Evolutionary conservation across 2,329 filamentous ascomycete genomes (phyloP).

Genomic region (Acarospora socialis): DNA sequence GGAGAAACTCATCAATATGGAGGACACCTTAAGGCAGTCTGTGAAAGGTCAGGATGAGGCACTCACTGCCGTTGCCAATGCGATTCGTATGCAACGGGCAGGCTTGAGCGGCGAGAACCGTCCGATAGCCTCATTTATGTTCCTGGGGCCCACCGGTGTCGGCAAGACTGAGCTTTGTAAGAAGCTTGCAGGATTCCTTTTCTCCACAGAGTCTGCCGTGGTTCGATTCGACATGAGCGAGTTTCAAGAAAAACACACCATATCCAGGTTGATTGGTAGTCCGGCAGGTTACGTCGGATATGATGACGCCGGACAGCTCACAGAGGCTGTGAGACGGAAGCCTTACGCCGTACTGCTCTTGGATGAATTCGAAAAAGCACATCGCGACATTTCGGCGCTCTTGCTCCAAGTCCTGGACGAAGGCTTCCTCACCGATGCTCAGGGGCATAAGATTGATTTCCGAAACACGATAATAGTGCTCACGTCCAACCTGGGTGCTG

Average conservation of each 20-base stretch:
- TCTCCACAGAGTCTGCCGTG: conserved; percentile 81
- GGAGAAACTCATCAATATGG: conserved; percentile 91
- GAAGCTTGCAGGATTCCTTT: conserved; percentile 83
- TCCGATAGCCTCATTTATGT: conserved; percentile 91
- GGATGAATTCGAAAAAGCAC: conserved; percentile 96
- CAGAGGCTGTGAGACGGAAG: conserved; percentile 86
- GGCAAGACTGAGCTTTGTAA: conserved; percentile 97
- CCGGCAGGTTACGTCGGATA: conserved; percentile 94
- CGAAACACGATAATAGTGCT: conserved; percentile 92
- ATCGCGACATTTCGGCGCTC: conserved; percentile 83
- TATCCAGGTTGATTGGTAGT: conserved; percentile 80
- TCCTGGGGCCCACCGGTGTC: conserved; percentile 89
- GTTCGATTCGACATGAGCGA: conserved; percentile 96
- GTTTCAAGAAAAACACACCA: conserved; percentile 94
- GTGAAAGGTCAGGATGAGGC: conserved; percentile 92
- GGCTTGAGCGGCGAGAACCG: conserved; percentile 84
- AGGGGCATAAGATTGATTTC: conserved; percentile 95
- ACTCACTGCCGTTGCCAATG: conserved; percentile 77
- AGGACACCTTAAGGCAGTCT: conserved; percentile 68
- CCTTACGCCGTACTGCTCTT: conserved; percentile 91
- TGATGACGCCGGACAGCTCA: conserved; percentile 90
- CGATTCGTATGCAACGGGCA: conserved; percentile 84
- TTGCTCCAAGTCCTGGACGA: conserved; percentile 91
- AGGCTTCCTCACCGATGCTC: conserved; percentile 85
- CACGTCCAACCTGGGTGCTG: conserved; percentile 85